Conservation (phyloP, 176 grass and related monocot genomes). For the Urochloa ruziziensis region DNA sequence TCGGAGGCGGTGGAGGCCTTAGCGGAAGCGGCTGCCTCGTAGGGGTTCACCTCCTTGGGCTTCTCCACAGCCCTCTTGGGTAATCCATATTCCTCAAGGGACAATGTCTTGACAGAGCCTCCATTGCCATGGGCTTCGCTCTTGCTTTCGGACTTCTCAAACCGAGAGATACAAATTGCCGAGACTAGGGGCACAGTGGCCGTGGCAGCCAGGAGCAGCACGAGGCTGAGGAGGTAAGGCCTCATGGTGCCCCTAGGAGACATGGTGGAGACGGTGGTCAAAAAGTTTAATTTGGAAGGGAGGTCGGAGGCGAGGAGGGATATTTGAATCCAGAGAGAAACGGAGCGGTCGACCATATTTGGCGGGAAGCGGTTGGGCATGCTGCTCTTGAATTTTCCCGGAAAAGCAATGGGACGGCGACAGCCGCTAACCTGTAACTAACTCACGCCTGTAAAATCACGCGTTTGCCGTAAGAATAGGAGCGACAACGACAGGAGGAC, state of each 20-base stretch:
- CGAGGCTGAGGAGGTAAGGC: conserved; percentile 15
- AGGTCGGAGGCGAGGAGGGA: background rate
- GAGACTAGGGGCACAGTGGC: background rate
- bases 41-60: background rate
- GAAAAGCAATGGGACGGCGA: background rate
- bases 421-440: background rate
- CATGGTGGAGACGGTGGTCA: background rate
- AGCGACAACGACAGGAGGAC: background rate
- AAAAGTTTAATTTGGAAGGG: background rate
- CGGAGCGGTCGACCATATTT: conserved; percentile 7
- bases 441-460: background rate
- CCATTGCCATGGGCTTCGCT: background rate
- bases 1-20: background rate
- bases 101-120: background rate
- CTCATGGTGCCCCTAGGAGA: conserved; percentile 6
- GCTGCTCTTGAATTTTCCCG: background rate
- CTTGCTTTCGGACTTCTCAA: background rate
- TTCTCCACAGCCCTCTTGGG: background rate
- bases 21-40: background rate
- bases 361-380: conserved; percentile 9
- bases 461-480: conserved; percentile 10
- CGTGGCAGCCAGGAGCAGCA: background rate
- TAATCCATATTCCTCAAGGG: background rate
- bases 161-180: background rate
- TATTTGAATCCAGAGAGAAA: conserved; percentile 23